phyloP scores from a whole-genome alignment of 805 yeast species.

The Schwanniomyces pseudopolymorphus region DNA sequence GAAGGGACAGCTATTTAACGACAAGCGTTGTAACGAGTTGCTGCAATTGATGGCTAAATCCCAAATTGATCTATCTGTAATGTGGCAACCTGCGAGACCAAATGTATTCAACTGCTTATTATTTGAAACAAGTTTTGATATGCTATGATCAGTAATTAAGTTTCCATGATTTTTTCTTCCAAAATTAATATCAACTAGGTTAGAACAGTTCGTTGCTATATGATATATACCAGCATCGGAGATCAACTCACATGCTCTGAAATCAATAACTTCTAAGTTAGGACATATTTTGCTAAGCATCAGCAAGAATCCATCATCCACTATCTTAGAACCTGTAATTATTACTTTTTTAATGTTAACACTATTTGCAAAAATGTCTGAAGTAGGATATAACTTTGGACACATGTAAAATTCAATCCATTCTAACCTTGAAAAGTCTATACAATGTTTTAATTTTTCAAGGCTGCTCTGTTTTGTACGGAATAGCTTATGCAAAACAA shows the following conservation, averaged over 20 bases:
- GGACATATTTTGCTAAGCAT: constrained; percentile 56
- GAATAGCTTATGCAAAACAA: constrained; percentile 67
- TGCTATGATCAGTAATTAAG: constrained; percentile 67
- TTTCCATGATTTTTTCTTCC: constrained; percentile 76
- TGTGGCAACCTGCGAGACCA: constrained; percentile 86
- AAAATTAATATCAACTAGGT: constrained; percentile 62
- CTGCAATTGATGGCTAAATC: constrained; percentile 62
- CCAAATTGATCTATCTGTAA: constrained; percentile 79
- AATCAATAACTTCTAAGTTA: constrained; percentile 61
- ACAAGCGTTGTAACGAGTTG: constrained; percentile 56
- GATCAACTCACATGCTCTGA: constrained; percentile 80
- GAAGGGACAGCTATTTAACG: constrained; percentile 68
- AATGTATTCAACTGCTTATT: constrained; percentile 60
- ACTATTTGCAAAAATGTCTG: constrained; percentile 25
- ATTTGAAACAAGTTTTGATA: constrained; percentile 55
- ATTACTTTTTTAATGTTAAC: constrained; percentile 42
- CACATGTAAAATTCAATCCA: constrained; percentile 85
- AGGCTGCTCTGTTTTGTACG: constrained; percentile 54
- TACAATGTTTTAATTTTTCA: constrained; percentile 40
- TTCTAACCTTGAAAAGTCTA: constrained; percentile 49
- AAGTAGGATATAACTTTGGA: constrained; percentile 62
- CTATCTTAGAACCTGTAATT: constrained; percentile 67
- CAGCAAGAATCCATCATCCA: constrained; percentile 60
- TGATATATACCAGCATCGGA: constrained; percentile 73
- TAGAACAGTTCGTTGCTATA: constrained; percentile 60